Base-by-base conservation (phyloP, 2,329 filamentous ascomycete genomes). In the Teratosphaeria gauchensis region DNA sequence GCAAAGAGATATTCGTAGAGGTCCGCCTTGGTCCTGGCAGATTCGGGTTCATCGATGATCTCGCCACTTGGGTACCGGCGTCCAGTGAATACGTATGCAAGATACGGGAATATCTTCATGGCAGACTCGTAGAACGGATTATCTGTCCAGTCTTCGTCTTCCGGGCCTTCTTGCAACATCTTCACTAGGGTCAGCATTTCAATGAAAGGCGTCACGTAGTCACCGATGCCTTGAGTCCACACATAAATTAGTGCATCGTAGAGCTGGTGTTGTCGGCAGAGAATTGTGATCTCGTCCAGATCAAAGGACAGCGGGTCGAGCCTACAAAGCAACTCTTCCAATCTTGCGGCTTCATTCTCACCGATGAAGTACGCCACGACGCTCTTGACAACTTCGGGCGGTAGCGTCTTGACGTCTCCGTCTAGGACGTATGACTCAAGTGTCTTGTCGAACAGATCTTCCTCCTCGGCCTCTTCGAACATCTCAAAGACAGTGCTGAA, bases 181-280 rank as follows among this genome's bases (percentile, higher is more conserved):
- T 83, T 80, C 58, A 78, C 70, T 28, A 96, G 78, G 14, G 82
- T 77, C 54, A 95, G 77, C 1, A 99, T 81, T 61, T 96, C 91
- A 65, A 90, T 87, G 58, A 97, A 78, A 1, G 94, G 92, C 1
- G 92, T 95, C 62, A 96, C 86, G 68, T 95, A 96, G 73, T 99
- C 95, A 62, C 80, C 78, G 31, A 99, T 78, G 2, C 90, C 91
- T 72, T 90, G 87, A 61, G 95, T 97, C 94, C 94, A 99, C 58
- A 99, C 89, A 71, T 97, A 96, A 51, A 95, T 91, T 58, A 96
- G 82, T 1, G 94, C 95, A 73, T 99, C 95, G 69, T 96, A 99
- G 3, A 99, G 81, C 64, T 88, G 84, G 72, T 97, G 86, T 70
- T 92, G 87, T 72, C 94, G 95, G 80, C 94, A 99, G 28, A 99